Evolutionary conservation across 2,329 filamentous ascomycete species (phyloP), one percentile per base, ranked within the genome.

Genomic region (Xylaria sp.): DNA sequence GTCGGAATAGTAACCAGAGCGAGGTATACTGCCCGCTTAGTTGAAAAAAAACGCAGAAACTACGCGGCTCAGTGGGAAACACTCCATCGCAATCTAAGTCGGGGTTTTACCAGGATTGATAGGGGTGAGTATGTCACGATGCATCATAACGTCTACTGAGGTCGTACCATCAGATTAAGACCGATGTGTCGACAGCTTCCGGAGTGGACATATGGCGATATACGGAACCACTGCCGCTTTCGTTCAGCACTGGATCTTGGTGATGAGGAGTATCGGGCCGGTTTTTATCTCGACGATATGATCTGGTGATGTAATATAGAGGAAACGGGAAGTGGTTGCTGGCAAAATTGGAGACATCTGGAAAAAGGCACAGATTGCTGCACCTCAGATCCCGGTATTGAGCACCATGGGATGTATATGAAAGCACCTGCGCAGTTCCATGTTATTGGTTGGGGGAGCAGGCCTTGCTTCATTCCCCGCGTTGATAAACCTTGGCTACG

Each of bases 271-370:
- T 53, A 44, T 54, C 59, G 59, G 54, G 19, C 60, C 55, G 60
- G 33, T 25, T 31, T 23, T 17, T 54, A 8, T 31, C 33, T 27
- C 10, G 38, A 43, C 31, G 48, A 48, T 37, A 19, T 27, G 25
- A 19, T 38, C 49, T 33, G 37, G 25, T 47, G 55, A 59, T 35
- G 44, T 29, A 59, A 63, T 63, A 52, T 63, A 51, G 19, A 60
- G 25, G 29, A 57, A 51, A 54, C 52, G 53, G 57, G 35, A 48
- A 37, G n/a, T 38, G 35, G 29, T 19, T 53, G 56, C 33, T 60
- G 60, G 60, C 56, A 63, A 60, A 63, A 63, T 63, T 31, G 60
- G 46, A 41, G 46, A 19, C 19, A 40, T 63, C 46, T 60, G 60
- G 56, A 53, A 63, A 60, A 60, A 60, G 47, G 38, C 49, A 43